Evolutionary conservation across 495 filamentous ascomycete genomes (phyloP).

Genomic region (Annulohypoxylon maeteangense): DNA sequence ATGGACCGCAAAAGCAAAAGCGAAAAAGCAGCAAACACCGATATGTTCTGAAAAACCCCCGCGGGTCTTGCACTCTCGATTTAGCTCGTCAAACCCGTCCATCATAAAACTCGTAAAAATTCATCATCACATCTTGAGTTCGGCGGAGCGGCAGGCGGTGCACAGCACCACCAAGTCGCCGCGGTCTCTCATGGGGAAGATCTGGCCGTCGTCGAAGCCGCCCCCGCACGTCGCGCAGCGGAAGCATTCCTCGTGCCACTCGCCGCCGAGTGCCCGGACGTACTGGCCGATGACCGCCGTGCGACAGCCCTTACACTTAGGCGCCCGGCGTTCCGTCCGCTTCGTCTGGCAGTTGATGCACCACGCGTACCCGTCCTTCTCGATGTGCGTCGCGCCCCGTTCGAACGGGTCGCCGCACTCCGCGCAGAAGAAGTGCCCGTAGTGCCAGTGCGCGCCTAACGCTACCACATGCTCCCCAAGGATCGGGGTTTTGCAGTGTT

Average conservation of each 20-base stretch:
- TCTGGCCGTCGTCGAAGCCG: constrained; percentile 65
- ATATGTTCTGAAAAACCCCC: background rate
- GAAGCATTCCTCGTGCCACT: constrained; percentile 97
- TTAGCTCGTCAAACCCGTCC: background rate
- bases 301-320: constrained; percentile 87
- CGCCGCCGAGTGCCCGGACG: constrained; percentile 83
- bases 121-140: constrained; percentile 58
- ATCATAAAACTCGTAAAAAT: background rate
- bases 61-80: background rate
- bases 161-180: constrained; percentile 60
- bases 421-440: constrained; percentile 98
- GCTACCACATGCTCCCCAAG: constrained; percentile 94
- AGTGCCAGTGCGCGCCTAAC: constrained; percentile 94
- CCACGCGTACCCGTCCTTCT: constrained; percentile 99
- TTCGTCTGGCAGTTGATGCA: constrained; percentile 93
- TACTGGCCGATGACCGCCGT: constrained; percentile 87
- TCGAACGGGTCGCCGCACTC: constrained; percentile 98
- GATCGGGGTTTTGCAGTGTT: constrained; percentile 98
- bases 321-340: constrained; percentile 74
- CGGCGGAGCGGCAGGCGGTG: constrained; percentile 59
- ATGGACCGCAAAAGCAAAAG: constrained; percentile 2
- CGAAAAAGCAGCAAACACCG: background rate
- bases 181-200: constrained; percentile 60
- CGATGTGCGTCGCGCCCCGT: constrained; percentile 84
- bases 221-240: constrained; percentile 69